Conservation (phyloP, 192 early-diverging fungal species). For the Funneliformis geosporum region DNA sequence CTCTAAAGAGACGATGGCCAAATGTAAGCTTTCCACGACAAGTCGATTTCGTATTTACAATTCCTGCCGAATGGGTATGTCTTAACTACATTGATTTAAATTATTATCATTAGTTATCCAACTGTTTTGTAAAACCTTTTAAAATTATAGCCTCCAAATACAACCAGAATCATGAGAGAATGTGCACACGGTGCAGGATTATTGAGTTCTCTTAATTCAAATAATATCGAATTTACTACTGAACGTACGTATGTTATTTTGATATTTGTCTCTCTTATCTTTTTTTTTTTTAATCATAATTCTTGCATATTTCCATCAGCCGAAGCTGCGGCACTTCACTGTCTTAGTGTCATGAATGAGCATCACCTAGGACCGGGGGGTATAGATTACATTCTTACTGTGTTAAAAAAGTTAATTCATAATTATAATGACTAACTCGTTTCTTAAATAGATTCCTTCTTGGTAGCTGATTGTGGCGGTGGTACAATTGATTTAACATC, state of each 20-base stretch:
- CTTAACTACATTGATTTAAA: not conserved
- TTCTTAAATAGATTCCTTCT: conserved; percentile 30
- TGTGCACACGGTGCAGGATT: conserved; percentile 13
- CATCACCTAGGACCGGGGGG: not conserved
- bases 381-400: not conserved
- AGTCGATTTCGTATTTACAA: conserved; percentile 7
- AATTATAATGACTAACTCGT: not conserved
- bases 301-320: not conserved
- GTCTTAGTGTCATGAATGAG: not conserved
- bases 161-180: conserved; percentile 4
- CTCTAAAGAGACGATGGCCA: not conserved
- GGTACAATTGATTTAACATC: conserved; percentile 51
- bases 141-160: conserved; percentile 1
- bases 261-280: no score
- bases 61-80: conserved; percentile 21
- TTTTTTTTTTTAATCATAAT: not conserved
- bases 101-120: no score
- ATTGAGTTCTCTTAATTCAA: not conserved
- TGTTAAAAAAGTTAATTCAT: not conserved
- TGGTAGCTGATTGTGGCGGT: conserved; percentile 51
- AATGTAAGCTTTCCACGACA: conserved; percentile 13
- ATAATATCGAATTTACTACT: conserved; percentile 15
- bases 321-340: conserved; percentile 14
- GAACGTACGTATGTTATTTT: conserved; percentile 4
- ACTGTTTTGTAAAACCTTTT: not conserved